A percentile compares a stretch with the other conserved stretches of the same genome.
Conservation (phyloP, 2,329 filamentous ascomycete genomes). For the Escovopsis sp. region DNA sequence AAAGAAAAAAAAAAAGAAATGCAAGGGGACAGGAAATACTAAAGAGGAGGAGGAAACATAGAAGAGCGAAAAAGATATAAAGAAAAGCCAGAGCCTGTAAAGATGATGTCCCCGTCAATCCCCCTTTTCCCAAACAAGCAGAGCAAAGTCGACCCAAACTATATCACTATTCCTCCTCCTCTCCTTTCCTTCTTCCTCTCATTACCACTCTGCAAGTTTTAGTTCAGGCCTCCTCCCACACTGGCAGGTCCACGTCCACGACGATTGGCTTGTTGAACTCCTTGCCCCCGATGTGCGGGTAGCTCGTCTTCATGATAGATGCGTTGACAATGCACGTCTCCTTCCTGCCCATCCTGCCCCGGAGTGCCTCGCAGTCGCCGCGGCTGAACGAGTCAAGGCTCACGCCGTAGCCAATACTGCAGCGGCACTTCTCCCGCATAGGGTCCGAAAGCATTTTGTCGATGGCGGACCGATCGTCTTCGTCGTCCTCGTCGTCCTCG, state of each 20-base stretch:
- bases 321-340: constrained; percentile 76
- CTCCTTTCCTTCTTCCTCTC: constrained; percentile 5
- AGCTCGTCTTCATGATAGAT: constrained; percentile 54
- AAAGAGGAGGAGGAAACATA: no score
- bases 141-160: background rate
- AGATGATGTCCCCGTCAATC: no score
- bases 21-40: no score
- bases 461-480: background rate
- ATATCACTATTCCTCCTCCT: background rate
- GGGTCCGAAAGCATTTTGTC: background rate
- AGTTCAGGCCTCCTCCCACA: constrained; percentile 18
- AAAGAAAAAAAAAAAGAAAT: no score
- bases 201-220: constrained; percentile 19
- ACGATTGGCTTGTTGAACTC: constrained; percentile 66
- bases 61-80: no score
- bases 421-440: background rate
- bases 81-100: no score
- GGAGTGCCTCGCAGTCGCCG: constrained; percentile 26
- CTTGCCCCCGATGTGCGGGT: constrained; percentile 47
- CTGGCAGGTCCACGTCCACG: constrained; percentile 63
- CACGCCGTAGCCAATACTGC: constrained; percentile 7
- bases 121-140: background rate
- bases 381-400: constrained; percentile 22
- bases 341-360: constrained; percentile 29
- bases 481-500: background rate